These are phyloP conservation scores for Sphenostylis stenocarpa DNA, from an alignment of 306 rosid genomes.

Conservation along the genomic window DNA sequence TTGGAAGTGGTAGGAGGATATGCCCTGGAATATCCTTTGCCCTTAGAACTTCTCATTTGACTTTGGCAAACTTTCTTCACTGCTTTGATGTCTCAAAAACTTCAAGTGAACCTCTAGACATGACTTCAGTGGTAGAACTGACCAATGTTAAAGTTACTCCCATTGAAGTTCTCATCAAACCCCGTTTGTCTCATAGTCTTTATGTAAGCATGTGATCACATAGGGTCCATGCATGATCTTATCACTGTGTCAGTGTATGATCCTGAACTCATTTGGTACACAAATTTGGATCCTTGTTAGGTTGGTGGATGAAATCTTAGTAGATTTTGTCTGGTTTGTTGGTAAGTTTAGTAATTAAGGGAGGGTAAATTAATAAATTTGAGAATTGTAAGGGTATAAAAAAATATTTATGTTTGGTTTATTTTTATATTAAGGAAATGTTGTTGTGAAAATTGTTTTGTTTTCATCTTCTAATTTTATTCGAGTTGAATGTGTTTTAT, in stretches of 20 bases:
- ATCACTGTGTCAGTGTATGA: background rate
- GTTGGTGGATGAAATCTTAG: background rate
- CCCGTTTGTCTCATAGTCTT: constrained; percentile 2
- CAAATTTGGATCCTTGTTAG: background rate
- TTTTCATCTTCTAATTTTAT: too few relatives aligned
- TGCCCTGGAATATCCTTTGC: constrained; percentile 2
- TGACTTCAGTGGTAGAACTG: constrained; percentile 5
- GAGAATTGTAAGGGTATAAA: background rate
- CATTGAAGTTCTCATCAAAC: constrained; percentile 28
- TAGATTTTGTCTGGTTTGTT: background rate
- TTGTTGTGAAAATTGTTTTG: too few relatives aligned
- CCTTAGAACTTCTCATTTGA: background rate
- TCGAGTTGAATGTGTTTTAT: too few relatives aligned
- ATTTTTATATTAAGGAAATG: too few relatives aligned
- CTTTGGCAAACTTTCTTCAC: constrained; percentile 24
- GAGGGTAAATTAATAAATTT: background rate
- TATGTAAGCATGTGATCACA: background rate
- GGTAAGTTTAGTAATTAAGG: background rate
- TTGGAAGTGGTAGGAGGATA: constrained; percentile 32
- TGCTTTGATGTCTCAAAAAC: background rate
- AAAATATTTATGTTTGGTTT: too few relatives aligned
- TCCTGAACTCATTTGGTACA: background rate
- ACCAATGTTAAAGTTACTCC: constrained; percentile 27
- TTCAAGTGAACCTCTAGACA: constrained; percentile 5
- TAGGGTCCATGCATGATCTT: background rate